These are phyloP conservation scores for Secale cereale DNA, from an alignment of 176 grass and related monocot species.

Conservation along the genomic window DNA sequence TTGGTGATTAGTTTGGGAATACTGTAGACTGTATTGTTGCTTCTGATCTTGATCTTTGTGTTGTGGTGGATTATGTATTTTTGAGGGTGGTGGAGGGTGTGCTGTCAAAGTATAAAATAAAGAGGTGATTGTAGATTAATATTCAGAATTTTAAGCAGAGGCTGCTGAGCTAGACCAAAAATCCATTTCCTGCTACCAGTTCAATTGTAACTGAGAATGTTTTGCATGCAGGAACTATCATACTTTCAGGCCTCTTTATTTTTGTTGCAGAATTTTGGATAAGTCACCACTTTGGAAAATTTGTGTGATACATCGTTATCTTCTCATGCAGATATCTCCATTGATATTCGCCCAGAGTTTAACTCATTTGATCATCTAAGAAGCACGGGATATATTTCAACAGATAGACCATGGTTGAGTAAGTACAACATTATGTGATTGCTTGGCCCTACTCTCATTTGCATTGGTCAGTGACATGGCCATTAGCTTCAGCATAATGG, in stretches of 20 bases:
- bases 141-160: neutral
- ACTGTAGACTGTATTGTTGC: neutral
- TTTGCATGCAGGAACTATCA: neutral
- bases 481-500: conserved; percentile 16
- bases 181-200: neutral
- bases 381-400: conserved; percentile 63
- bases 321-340: conserved; percentile 60
- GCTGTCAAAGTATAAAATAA: neutral
- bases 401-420: conserved; percentile 94
- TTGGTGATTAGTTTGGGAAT: neutral
- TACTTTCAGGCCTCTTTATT: neutral
- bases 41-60: neutral
- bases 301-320: neutral
- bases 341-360: conserved; percentile 54
- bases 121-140: neutral
- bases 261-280: neutral
- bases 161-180: neutral
- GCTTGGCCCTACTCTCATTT: conserved; percentile 9
- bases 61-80: neutral
- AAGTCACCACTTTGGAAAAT: neutral
- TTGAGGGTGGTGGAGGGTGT: neutral
- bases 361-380: conserved; percentile 48
- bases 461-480: neutral
- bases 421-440: conserved; percentile 39
- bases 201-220: neutral